Conservation (phyloP, 2,329 filamentous ascomycete genomes). For the Xylariales sp. region DNA sequence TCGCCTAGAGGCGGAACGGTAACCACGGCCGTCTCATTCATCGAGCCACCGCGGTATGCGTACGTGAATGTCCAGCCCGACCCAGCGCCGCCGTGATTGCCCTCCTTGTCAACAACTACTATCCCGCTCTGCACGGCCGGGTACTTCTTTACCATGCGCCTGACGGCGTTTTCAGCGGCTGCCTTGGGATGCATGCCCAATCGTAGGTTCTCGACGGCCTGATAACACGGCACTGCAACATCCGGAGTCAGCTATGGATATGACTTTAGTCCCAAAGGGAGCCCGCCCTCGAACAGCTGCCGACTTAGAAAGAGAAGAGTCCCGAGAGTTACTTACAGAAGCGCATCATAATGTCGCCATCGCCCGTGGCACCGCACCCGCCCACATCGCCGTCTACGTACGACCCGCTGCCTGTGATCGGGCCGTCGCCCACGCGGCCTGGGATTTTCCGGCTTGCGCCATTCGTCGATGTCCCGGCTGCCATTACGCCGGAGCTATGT, state of each 20-base stretch:
- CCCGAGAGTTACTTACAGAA: not conserved
- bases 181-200: slow-evolving; percentile 59
- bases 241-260: not conserved
- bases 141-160: slow-evolving; percentile 61
- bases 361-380: slow-evolving; percentile 67
- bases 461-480: slow-evolving; percentile 67
- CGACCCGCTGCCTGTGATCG: slow-evolving; percentile 65
- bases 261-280: not conserved
- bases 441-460: slow-evolving; percentile 66
- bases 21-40: slow-evolving; percentile 60
- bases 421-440: slow-evolving; percentile 66
- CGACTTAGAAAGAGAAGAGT: not conserved
- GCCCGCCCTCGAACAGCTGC: not conserved
- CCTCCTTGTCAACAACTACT: slow-evolving; percentile 62
- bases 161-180: slow-evolving; percentile 63
- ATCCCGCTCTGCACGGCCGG: slow-evolving; percentile 60
- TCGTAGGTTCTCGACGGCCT: slow-evolving; percentile 65
- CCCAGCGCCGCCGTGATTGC: slow-evolving; percentile 62
- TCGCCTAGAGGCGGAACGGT: slow-evolving; percentile 52
- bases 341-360: slow-evolving; percentile 65
- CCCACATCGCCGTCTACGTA: slow-evolving; percentile 66
- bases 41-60: slow-evolving; percentile 59
- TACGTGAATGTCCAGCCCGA: slow-evolving; percentile 68
- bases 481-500: slow-evolving; percentile 58
- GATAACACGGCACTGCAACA: slow-evolving; percentile 62